phyloP scores from a whole-genome alignment of 345 rosid genomes.

The Hibiscus trionum region DNA sequence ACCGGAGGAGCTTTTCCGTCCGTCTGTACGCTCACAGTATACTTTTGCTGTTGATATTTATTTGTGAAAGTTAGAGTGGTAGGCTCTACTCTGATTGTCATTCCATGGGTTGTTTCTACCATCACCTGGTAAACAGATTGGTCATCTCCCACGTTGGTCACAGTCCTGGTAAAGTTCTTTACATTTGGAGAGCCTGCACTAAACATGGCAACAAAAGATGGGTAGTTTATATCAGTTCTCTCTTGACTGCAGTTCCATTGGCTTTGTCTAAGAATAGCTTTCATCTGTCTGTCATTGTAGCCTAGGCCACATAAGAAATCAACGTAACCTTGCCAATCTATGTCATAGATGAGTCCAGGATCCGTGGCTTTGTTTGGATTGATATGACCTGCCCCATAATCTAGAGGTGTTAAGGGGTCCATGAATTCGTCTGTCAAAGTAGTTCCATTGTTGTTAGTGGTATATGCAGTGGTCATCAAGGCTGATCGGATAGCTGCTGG shows the following conservation, averaged over 20 bases:
- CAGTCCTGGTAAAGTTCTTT: neutral
- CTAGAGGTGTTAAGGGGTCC: slow-evolving; percentile 30
- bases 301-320: neutral
- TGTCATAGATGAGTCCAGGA: slow-evolving; percentile 42
- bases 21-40: neutral
- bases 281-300: neutral
- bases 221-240: neutral
- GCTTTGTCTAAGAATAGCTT: slow-evolving; percentile 1
- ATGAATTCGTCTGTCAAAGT: slow-evolving; percentile 15
- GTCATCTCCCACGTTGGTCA: slow-evolving; percentile 5
- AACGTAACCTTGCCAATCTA: neutral
- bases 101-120: neutral
- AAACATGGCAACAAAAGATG: slow-evolving; percentile 5
- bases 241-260: neutral
- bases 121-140: neutral
- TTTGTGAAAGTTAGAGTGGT: neutral
- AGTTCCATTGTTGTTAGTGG: slow-evolving; percentile 19
- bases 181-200: neutral
- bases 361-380: slow-evolving; percentile 35
- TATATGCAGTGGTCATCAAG: slow-evolving; percentile 48
- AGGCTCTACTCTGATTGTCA: neutral
- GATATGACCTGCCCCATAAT: slow-evolving; percentile 42
- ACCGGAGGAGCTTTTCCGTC: neutral
- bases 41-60: neutral
- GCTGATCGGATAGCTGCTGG: slow-evolving; percentile 47